Conservation (phyloP, 1,284 basidiomycete species). For the Melampsora larici-populina region DNA sequence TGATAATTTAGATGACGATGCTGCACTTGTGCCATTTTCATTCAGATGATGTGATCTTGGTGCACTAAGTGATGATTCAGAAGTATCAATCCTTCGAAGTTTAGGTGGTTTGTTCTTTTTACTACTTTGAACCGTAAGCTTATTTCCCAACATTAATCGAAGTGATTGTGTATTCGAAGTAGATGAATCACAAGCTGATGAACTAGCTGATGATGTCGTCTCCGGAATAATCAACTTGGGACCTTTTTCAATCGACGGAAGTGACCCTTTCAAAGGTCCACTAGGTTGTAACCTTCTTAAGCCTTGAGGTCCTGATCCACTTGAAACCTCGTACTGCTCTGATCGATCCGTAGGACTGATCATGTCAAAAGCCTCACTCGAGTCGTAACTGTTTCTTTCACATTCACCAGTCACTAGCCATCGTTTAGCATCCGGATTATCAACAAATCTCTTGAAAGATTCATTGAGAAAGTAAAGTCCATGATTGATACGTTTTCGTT, state of each 20-base stretch:
- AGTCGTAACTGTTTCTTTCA: not conserved
- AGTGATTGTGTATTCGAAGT: not conserved
- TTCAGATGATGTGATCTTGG: constrained; percentile 5
- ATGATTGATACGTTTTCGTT: not conserved
- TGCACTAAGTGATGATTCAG: constrained; percentile 20
- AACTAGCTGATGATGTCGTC: not conserved
- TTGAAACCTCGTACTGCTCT: not conserved
- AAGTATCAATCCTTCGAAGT: constrained; percentile 33
- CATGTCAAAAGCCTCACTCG: not conserved
- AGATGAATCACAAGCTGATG: not conserved
- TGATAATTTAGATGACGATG: no score
- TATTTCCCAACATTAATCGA: not conserved
- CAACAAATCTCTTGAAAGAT: not conserved
- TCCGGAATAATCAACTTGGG: not conserved
- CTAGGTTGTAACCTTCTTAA: constrained; percentile 20
- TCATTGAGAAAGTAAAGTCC: constrained; percentile 29
- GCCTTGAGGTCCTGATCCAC: constrained; percentile 6
- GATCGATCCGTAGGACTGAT: not conserved
- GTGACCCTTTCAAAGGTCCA: not conserved
- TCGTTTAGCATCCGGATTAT: constrained; percentile 4
- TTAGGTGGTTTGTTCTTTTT: constrained; percentile 29
- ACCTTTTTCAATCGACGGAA: constrained; percentile 25
- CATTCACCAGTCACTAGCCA: constrained; percentile 24
- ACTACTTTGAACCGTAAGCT: not conserved
- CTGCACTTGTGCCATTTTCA: not conserved